Percentiles rank a stretch among this genome's conserved stretches.
phyloP scores from a whole-genome alignment of 1,139 yeast genomes.

The Yamadazyma songkhlaensis region DNA sequence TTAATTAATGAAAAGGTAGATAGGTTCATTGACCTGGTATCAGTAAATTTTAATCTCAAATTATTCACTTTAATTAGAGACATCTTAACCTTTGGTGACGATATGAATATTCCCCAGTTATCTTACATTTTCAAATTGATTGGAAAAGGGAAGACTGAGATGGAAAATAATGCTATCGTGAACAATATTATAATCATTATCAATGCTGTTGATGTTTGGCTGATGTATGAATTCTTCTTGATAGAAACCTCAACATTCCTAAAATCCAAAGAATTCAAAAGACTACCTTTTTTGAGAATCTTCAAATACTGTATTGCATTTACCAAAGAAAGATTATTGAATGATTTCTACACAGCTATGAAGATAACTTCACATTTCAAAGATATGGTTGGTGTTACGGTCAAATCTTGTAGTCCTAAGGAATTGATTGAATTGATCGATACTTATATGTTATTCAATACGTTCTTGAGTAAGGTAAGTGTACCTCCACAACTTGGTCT shows the following conservation, averaged over 20 bases:
- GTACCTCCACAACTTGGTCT: background rate
- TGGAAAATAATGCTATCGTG: background rate
- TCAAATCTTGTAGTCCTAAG: background rate
- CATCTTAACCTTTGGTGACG: conserved; percentile 11
- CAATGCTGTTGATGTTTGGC: conserved; percentile 2
- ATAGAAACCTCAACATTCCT: background rate
- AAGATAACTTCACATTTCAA: background rate
- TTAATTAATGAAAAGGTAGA: too few species aligned
- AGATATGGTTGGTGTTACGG: background rate
- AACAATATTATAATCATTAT: conserved; percentile 5
- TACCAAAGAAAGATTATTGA: conserved; percentile 10
- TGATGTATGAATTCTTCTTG: conserved; percentile 5
- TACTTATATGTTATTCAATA: conserved; percentile 11
- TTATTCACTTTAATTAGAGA: conserved; percentile 12
- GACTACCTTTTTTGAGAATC: conserved; percentile 5
- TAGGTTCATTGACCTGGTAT: too few species aligned
- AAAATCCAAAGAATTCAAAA: background rate
- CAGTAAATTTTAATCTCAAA: too few species aligned
- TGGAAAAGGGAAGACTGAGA: background rate
- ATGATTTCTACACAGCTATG: conserved; percentile 4
- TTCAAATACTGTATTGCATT: conserved; percentile 17
- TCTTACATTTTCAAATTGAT: conserved; percentile 1
- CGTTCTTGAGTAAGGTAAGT: conserved; percentile 2
- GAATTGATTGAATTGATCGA: conserved; percentile 10
- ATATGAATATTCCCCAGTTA: conserved; percentile 5